Base-by-base conservation (phyloP, 768 basidiomycete species). In the Cantharellus cinnabarinus region DNA sequence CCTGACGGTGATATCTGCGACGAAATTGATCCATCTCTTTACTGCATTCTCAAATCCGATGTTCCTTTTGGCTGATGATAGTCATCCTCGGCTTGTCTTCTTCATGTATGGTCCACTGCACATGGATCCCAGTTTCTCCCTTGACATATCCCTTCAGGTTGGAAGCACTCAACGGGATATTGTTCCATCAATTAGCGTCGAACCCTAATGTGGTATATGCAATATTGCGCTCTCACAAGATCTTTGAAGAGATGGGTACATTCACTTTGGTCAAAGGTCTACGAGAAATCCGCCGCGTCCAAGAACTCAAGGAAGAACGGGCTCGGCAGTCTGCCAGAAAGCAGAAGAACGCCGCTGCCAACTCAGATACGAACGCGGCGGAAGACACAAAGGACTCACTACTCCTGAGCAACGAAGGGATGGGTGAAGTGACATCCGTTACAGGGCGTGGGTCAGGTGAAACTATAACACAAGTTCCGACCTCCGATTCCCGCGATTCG, bases 11-110 rank as follows among this genome's bases (percentile, higher is more conserved):
- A 80, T 82, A 40, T 81, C 89, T 7, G 85, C 90, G 2, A 84
- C 86, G 3, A 77, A 87, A 15, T 75, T 99, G 4, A 68, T 93
- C 41, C 90, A 95, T 69, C 77, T 98, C 3, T 89, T 95, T 71
- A 82, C 78, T 38, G 89, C 94, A 0, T 94, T 99, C 67, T 83
- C 89, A 3, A 88, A 83, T 61, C 88, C 95, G 0, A 72, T 81
- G 2, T 97, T 97, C 69, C 72, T 98, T 41, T 71, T 99, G 20
- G 82, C 87, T 2, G 95, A 98, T 62, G 95, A 97, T 70, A 89
- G 93, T 4, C 90, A 97, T 67, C 95, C 95, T 1, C 73, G 95
- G 62, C 71, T 97, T 39, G 76, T 97, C 40, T 98, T 87, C 70
- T 95, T 89, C 68, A 83, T 91, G 88, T 89, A 62, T 62, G 79